Evolutionary conservation across 352 stramenopile species (phyloP).

Genomic region (Nothophytophthora sp.): DNA sequence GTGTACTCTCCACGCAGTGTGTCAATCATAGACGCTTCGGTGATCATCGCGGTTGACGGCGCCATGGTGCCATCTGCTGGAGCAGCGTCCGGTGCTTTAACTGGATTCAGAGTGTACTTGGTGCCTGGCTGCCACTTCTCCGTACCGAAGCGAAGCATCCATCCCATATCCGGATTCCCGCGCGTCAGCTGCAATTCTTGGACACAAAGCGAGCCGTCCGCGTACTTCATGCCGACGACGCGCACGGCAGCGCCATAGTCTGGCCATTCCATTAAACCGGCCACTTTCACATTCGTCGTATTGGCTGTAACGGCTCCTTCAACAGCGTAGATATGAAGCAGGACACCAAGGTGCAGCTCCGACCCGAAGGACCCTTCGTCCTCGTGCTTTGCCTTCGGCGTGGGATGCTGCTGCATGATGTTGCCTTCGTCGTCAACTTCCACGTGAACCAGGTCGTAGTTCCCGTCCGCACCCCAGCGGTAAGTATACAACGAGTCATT

Average conservation of each 20-base stretch:
- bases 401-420: conserved; percentile 69
- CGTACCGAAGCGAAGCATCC: conserved; percentile 82
- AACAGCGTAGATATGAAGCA: conserved; percentile 64
- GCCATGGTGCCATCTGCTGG: neutral
- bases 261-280: conserved; percentile 78
- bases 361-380: conserved; percentile 78
- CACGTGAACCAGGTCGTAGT: conserved; percentile 86
- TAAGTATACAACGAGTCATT: conserved; percentile 91
- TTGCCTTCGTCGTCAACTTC: conserved; percentile 81
- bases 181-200: conserved; percentile 84
- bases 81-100: conserved; percentile 12
- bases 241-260: conserved; percentile 77
- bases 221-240: conserved; percentile 63
- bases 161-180: conserved; percentile 87
- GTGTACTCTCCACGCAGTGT: conserved; percentile 59
- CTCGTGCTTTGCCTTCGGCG: conserved; percentile 67
- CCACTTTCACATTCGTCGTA: conserved; percentile 36
- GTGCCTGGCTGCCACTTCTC: conserved; percentile 89
- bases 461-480: conserved; percentile 85
- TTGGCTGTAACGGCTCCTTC: conserved; percentile 9
- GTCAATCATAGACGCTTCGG: conserved; percentile 17
- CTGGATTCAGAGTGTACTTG: conserved; percentile 65
- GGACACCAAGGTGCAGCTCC: conserved; percentile 77
- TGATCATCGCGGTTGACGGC: neutral
- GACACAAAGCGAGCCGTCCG: conserved; percentile 60